Evolutionary conservation across 2,329 filamentous ascomycete genomes (phyloP).

Genomic region (Colletotrichum echinochloae): DNA sequence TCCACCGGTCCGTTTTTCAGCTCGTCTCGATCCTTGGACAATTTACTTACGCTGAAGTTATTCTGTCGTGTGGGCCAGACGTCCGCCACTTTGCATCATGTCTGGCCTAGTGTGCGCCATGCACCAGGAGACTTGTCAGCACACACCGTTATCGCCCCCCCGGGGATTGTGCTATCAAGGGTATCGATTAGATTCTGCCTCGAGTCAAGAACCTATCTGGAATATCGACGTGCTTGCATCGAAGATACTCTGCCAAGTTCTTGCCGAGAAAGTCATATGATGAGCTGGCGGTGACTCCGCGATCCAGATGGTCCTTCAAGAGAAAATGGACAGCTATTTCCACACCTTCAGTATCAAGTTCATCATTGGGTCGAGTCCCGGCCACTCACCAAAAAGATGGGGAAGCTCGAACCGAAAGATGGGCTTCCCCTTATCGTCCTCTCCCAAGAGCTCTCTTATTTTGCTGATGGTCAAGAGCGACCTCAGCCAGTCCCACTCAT

Average conservation of each 20-base stretch:
- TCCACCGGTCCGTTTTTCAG: neutral
- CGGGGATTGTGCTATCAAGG: too few relatives aligned
- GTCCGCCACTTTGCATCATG: neutral
- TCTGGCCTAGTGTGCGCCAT: neutral
- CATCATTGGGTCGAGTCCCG: neutral
- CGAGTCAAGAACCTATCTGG: slow-evolving; percentile 46
- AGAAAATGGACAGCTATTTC: slow-evolving; percentile 50
- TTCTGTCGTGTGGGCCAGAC: neutral
- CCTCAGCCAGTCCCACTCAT: slow-evolving; percentile 48
- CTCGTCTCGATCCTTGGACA: neutral
- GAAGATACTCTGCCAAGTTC: slow-evolving; percentile 48
- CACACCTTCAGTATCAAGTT: slow-evolving; percentile 16
- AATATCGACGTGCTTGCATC: slow-evolving; percentile 46
- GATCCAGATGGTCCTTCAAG: slow-evolving; percentile 55
- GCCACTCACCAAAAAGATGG: slow-evolving; percentile 28
- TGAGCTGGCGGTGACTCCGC: slow-evolving; percentile 40
- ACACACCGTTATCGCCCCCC: neutral
- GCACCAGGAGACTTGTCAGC: neutral
- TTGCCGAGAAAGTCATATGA: slow-evolving; percentile 49
- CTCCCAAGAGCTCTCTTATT: slow-evolving; percentile 53
- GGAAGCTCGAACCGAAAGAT: slow-evolving; percentile 62
- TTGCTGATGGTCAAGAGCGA: slow-evolving; percentile 54
- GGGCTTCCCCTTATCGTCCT: slow-evolving; percentile 51
- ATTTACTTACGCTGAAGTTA: neutral
- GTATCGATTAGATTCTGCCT: slow-evolving; percentile 35